These are phyloP conservation scores for Rostrohypoxylon terebratum DNA, from an alignment of 495 filamentous ascomycete genomes.

Conservation along the genomic window DNA sequence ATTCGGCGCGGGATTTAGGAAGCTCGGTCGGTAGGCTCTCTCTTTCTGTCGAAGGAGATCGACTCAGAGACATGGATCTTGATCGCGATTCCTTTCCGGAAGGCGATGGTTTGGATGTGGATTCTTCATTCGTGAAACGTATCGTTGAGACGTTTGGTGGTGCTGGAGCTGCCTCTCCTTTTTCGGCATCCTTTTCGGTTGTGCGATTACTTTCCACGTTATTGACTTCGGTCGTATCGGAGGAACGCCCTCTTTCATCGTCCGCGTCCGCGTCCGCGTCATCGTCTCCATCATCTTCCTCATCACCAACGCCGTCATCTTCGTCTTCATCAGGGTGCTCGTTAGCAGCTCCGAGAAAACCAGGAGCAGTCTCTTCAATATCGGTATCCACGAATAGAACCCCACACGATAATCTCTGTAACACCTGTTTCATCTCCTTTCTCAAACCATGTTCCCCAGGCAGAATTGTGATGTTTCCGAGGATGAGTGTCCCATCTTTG, in stretches of 20 bases:
- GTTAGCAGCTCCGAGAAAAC: conserved; percentile 57
- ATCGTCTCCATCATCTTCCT: conserved; percentile 29
- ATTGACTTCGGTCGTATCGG: conserved; percentile 34
- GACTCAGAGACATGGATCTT: conserved; percentile 49
- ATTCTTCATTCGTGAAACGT: background rate
- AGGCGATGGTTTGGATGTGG: background rate
- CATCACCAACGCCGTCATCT: conserved; percentile 37
- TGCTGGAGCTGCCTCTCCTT: conserved; percentile 10
- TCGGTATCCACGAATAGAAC: conserved; percentile 50
- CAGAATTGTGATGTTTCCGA: conserved; percentile 80
- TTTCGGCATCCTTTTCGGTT: conserved; percentile 29
- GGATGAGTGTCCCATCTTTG: conserved; percentile 72
- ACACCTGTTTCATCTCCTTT: conserved; percentile 53
- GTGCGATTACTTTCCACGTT: conserved; percentile 40
- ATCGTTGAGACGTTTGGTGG: conserved; percentile 4
- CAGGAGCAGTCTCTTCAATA: conserved; percentile 51
- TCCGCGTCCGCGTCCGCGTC: conserved; percentile 38
- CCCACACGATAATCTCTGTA: conserved; percentile 54
- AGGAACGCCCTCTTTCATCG: conserved; percentile 26
- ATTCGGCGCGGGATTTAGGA: conserved; percentile 61
- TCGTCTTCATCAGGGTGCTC: conserved; percentile 34
- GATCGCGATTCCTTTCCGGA: background rate
- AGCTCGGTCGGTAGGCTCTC: conserved; percentile 44
- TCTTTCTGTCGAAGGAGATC: conserved; percentile 47
- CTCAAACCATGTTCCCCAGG: conserved; percentile 71